These are phyloP conservation scores for Suhomyces coccinellae DNA, from an alignment of 1,139 yeast genomes.

Conservation along the genomic window DNA sequence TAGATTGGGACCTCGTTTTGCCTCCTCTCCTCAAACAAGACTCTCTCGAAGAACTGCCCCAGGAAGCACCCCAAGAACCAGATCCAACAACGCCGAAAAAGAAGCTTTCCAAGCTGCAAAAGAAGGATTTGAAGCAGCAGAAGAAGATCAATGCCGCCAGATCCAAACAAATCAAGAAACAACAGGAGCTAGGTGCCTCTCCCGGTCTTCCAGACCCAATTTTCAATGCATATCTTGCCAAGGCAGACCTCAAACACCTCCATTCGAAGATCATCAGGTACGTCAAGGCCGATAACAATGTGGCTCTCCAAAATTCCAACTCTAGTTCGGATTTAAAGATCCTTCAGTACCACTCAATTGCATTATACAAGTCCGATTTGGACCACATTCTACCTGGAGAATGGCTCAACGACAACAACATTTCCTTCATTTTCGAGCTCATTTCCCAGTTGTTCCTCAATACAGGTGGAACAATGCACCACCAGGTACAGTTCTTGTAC, in stretches of 20 bases:
- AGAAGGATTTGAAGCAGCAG: conserved; percentile 30
- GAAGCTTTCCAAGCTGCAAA: conserved; percentile 29
- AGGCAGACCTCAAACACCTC: conserved; percentile 25
- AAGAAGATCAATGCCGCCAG: conserved; percentile 31
- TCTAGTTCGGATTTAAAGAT: conserved; percentile 25
- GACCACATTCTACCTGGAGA: conserved; percentile 50
- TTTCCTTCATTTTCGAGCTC: conserved; percentile 62
- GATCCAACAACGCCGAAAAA: conserved; percentile 14
- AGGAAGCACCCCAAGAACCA: conserved; percentile 3
- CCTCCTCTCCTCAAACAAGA: conserved; percentile 9
- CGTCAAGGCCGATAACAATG: conserved; percentile 3
- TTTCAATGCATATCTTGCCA: conserved; percentile 25
- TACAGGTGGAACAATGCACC: conserved; percentile 14
- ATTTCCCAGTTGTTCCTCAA: conserved; percentile 26
- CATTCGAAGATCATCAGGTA: conserved; percentile 3
- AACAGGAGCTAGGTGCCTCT: conserved; percentile 15
- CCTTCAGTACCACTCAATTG: conserved; percentile 43
- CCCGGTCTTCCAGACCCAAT: not conserved
- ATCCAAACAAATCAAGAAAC: conserved; percentile 22
- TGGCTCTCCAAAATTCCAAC: conserved; percentile 10
- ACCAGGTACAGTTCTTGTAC: conserved; percentile 34
- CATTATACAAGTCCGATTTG: conserved; percentile 40
- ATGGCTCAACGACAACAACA: conserved; percentile 75
- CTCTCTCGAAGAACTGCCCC: too few species aligned
- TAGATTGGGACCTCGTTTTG: conserved; percentile 27